Conservation (phyloP, 2,329 filamentous ascomycete genomes). For the Geoglossum cookeanum region DNA sequence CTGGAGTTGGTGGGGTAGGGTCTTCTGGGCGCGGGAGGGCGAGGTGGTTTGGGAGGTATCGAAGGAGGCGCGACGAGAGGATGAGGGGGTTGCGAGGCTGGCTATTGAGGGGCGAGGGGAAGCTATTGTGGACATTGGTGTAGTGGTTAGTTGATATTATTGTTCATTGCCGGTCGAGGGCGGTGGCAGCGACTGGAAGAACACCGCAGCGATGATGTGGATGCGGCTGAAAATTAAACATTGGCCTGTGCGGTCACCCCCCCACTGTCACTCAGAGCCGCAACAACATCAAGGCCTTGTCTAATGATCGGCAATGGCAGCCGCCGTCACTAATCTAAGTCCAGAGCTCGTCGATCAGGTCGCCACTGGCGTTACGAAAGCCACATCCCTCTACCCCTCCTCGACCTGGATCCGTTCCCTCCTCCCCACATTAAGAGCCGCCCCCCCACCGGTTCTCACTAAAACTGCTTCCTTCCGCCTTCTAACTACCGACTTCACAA, state of each 20-base stretch:
- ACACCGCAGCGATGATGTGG: too few relatives aligned
- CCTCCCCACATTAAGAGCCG: slow-evolving; percentile 32
- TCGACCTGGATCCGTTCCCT: slow-evolving; percentile 45
- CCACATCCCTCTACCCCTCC: slow-evolving; percentile 35
- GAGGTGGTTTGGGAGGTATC: slow-evolving; percentile 11
- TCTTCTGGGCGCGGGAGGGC: slow-evolving; percentile 40
- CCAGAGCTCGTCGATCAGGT: slow-evolving; percentile 32
- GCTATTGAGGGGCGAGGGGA: slow-evolving; percentile 61
- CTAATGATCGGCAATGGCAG: neutral
- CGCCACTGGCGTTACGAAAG: slow-evolving; percentile 28
- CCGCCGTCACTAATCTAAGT: slow-evolving; percentile 11
- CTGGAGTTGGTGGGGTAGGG: slow-evolving; percentile 32
- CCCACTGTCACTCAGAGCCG: neutral
- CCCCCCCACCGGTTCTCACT: slow-evolving; percentile 48
- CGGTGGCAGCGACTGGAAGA: neutral
- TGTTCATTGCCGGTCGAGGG: too few relatives aligned
- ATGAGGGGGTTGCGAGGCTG: slow-evolving; percentile 45
- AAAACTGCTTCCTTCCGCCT: slow-evolving; percentile 69
- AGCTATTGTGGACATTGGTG: slow-evolving; percentile 56
- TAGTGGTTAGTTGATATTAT: slow-evolving; percentile 29
- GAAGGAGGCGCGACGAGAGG: slow-evolving; percentile 28
- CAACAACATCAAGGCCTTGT: neutral
- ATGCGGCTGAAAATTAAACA: neutral
- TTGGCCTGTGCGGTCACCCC: neutral
- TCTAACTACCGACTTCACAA: slow-evolving; percentile 52